These are phyloP conservation scores for Casuarina glauca DNA, from an alignment of 306 rosid species.

Conservation along the genomic window DNA sequence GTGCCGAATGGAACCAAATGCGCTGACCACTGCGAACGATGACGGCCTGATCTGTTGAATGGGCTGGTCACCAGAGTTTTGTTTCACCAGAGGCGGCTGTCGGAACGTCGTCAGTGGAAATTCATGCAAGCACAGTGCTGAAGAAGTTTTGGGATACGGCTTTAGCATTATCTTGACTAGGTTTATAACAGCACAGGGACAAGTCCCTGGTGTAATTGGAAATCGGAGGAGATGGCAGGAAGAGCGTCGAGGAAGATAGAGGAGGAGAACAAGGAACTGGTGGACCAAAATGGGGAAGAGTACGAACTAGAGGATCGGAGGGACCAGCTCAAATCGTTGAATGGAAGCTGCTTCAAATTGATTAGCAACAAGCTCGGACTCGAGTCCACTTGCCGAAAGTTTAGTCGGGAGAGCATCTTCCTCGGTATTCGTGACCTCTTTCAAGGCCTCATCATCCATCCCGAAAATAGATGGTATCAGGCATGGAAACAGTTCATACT, in stretches of 20 bases:
- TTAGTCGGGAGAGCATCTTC: conserved; percentile 52
- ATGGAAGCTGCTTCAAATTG: conserved; percentile 70
- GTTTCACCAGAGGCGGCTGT: no score
- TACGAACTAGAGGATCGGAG: conserved; percentile 53
- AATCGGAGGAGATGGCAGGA: background rate
- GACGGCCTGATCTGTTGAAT: no score
- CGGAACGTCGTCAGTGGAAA: no score
- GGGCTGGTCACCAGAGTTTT: no score
- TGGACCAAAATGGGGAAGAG: conserved; percentile 30
- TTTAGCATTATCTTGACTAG: background rate
- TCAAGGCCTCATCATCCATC: conserved; percentile 47
- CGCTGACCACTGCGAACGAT: no score
- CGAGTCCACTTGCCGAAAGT: conserved; percentile 27
- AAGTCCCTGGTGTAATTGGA: background rate
- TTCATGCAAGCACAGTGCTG: no score
- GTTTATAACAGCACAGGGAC: background rate
- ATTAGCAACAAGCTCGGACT: conserved; percentile 56
- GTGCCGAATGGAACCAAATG: no score
- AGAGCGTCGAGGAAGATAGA: conserved; percentile 10
- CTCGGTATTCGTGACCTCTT: conserved; percentile 51
- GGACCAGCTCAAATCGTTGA: conserved; percentile 65
- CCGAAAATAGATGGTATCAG: conserved; percentile 74
- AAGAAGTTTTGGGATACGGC: no score
- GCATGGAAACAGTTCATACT: conserved; percentile 81
- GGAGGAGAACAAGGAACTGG: conserved; percentile 15